These are phyloP conservation scores for Protomyces arabidopsidicola DNA, from an alignment of 1,139 yeast genomes.

Conservation along the genomic window DNA sequence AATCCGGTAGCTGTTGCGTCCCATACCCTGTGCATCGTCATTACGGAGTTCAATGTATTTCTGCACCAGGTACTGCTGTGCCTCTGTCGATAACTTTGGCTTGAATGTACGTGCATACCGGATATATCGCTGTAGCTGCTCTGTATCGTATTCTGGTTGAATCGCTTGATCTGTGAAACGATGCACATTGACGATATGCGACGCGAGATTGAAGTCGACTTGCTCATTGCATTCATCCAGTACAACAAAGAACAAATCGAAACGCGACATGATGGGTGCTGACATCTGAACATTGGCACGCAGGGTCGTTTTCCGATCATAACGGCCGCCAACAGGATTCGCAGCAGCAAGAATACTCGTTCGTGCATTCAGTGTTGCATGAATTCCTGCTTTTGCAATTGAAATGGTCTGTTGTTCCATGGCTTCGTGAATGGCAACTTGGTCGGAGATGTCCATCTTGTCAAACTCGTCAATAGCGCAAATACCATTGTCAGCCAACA, in stretches of 20 bases:
- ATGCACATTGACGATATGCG: conserved; percentile 88
- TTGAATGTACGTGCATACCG: conserved; percentile 89
- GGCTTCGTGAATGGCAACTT: conserved; percentile 98
- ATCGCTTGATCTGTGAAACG: conserved; percentile 89
- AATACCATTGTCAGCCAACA: conserved; percentile 97
- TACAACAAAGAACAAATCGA: conserved; percentile 89
- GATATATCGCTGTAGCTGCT: conserved; percentile 81
- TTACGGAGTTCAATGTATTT: conserved; percentile 82
- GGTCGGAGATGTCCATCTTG: conserved; percentile 93
- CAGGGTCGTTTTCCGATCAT: conserved; percentile 77
- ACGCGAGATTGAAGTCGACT: conserved; percentile 82
- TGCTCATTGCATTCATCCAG: conserved; percentile 92
- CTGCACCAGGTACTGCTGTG: conserved; percentile 70
- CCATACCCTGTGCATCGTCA: conserved; percentile 89
- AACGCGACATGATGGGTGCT: conserved; percentile 99
- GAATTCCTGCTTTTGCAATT: conserved; percentile 97
- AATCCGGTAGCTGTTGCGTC: conserved; percentile 78
- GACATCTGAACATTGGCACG: conserved; percentile 91
- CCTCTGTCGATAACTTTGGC: conserved; percentile 77
- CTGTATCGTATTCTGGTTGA: conserved; percentile 82
- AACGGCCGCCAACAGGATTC: conserved; percentile 92
- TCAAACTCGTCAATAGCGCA: conserved; percentile 99
- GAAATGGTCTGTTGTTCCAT: conserved; percentile 99
- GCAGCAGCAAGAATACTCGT: conserved; percentile 97
- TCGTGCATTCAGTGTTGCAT: conserved; percentile 93